A percentile compares a stretch with the other conserved stretches of the same genome.
phyloP scores from a whole-genome alignment of 2,329 filamentous ascomycete genomes.

The Fusarium camptoceras region DNA sequence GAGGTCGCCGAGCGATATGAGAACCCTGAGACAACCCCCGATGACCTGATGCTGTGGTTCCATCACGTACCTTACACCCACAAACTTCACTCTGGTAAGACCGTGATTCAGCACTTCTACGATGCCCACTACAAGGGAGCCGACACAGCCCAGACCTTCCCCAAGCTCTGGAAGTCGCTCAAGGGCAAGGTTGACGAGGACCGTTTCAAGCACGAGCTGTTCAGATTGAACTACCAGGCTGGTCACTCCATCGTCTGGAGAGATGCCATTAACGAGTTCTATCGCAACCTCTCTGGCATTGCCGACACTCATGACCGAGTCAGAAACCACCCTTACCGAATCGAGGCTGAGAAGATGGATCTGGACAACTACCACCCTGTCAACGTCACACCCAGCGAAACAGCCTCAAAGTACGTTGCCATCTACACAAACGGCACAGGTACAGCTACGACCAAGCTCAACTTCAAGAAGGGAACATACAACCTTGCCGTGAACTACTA shows the following conservation, averaged over 20 bases:
- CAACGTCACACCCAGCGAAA: constrained; percentile 67
- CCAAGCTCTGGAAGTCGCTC: constrained; percentile 64
- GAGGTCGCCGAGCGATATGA: constrained; percentile 71
- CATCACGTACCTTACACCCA: constrained; percentile 78
- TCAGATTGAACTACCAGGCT: constrained; percentile 72
- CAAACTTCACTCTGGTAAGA: constrained; percentile 70
- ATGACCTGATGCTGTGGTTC: constrained; percentile 78
- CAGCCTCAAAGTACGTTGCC: constrained; percentile 59
- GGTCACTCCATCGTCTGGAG: constrained; percentile 79
- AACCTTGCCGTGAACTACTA: constrained; percentile 75
- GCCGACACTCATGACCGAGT: constrained; percentile 67
- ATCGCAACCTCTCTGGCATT: constrained; percentile 67
- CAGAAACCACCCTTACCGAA: constrained; percentile 70
- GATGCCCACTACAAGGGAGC: constrained; percentile 71
- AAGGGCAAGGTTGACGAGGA: constrained; percentile 68
- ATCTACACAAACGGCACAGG: constrained; percentile 19
- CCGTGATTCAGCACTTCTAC: constrained; percentile 76
- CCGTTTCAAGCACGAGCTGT: constrained; percentile 68
- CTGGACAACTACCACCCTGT: constrained; percentile 68
- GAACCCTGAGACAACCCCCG: constrained; percentile 70
- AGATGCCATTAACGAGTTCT: constrained; percentile 74
- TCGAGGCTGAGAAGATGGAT: constrained; percentile 75
- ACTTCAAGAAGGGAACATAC: constrained; percentile 59
- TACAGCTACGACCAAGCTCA: constrained; percentile 12
- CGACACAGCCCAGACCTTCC: constrained; percentile 70